Percentiles rank a stretch among this genome's conserved stretches.
These are phyloP conservation scores for Gracilariopsis chorda DNA, from an alignment of 23 red algal genomes.

Conservation along the genomic window DNA sequence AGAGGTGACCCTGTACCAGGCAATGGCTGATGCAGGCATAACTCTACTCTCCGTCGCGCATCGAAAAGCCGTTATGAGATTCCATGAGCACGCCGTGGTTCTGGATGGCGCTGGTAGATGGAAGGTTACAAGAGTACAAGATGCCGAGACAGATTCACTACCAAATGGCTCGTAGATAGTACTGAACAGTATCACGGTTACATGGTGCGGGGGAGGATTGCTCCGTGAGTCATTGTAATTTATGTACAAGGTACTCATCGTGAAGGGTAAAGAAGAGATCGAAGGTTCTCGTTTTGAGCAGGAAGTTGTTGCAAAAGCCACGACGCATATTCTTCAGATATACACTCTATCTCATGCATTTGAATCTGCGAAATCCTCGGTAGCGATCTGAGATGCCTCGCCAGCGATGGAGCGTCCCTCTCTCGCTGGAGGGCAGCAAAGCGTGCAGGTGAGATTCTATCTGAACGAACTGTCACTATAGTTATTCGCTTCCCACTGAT, in stretches of 20 bases:
- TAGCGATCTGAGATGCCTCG: neutral
- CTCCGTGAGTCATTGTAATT: too few species aligned
- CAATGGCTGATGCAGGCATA: conserved; percentile 41
- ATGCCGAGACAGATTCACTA: neutral
- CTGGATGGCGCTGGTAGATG: conserved; percentile 64
- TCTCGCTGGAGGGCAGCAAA: neutral
- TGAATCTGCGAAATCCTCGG: conserved; percentile 17
- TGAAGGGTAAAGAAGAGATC: conserved; percentile 4
- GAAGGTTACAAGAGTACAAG: conserved; percentile 10
- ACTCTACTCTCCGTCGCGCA: conserved; percentile 72
- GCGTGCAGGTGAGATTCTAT: neutral
- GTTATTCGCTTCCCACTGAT: neutral
- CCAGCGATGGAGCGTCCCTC: neutral
- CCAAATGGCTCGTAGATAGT: neutral
- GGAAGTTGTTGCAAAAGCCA: conserved; percentile 8
- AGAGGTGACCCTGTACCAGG: conserved; percentile 76
- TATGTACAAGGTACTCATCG: neutral
- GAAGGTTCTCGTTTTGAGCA: neutral
- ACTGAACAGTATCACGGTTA: too few species aligned
- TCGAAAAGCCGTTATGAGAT: conserved; percentile 73
- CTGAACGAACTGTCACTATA: neutral
- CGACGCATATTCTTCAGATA: neutral
- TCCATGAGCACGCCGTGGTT: conserved; percentile 56
- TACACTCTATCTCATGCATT: conserved; percentile 21
- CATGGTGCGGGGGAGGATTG: too few species aligned